Percentiles rank a stretch among this genome's conserved stretches.
These are phyloP conservation scores for Debaryomyces hansenii DNA, from an alignment of 805 yeast species.

Conservation along the genomic window DNA sequence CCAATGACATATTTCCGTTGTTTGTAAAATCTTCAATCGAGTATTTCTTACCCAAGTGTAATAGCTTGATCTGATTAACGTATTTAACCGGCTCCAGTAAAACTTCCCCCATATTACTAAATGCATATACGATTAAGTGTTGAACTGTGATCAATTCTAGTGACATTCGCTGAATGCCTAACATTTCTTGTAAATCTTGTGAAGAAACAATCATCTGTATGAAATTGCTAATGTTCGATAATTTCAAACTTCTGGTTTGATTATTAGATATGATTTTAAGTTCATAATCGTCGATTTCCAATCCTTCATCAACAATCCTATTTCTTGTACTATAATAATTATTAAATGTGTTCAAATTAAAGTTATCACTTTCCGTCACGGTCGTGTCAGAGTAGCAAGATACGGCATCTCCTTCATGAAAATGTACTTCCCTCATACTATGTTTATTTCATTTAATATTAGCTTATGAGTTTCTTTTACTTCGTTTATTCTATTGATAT, in stretches of 20 bases:
- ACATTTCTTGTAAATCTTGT: neutral
- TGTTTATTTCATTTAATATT: neutral
- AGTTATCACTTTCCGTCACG: neutral
- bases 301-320: neutral
- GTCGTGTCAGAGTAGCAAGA: neutral
- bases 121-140: constrained; percentile 1
- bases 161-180: neutral
- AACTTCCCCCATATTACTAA: neutral
- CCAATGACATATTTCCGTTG: neutral
- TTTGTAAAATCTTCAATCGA: neutral
- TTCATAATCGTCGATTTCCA: neutral
- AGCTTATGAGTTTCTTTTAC: no score
- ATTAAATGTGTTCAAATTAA: neutral
- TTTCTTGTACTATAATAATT: neutral
- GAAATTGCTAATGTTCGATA: neutral
- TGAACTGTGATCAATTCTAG: neutral
- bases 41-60: neutral
- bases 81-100: neutral
- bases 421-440: neutral
- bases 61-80: constrained; percentile 1
- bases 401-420: neutral
- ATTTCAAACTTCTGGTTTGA: neutral
- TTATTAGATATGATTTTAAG: neutral
- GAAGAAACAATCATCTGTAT: neutral
- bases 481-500: no score